Evolutionary conservation across 257 asterid species (phyloP), one percentile per base, ranked within the genome.

Genomic region (Echites panduratus): DNA sequence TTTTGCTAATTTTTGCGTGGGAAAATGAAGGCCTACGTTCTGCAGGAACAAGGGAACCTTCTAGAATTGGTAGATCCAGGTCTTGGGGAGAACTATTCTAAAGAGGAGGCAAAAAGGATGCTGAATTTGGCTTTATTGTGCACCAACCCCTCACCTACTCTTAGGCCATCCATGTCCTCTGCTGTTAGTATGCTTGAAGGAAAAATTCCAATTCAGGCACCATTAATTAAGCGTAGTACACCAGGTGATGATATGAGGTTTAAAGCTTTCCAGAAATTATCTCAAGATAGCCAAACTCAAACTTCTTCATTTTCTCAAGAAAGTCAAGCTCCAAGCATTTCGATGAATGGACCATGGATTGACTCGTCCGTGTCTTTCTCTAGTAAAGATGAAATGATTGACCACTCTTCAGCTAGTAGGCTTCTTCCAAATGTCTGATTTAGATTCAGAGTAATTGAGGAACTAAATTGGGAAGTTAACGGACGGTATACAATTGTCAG

Each of bases 171-270:
- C 72, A 89, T 94, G 98, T 84, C 97, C 17, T 82, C 93, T 0
- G 99, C 78, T 13, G 96, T 93, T 82, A 82, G 84, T 63, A 93
- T 91, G 98, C 96, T 93, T 26, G 87, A 91, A 24, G 98, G 97
- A 7, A 84, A 91, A 71, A 75, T 87, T 19, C 86, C 89, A 0
- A 89, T 93, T 66, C 96, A 91, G 80, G 97, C 91, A 1, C 97
- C 96, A 26, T n/a, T 81, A 7, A 77, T 91, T 73, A 85, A 85
- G 78, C 96, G 84, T 1, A 76, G 80, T n/a, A 57, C 82, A 1
- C 19, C 24, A 47, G 70, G 74, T 0, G 90, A 85, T 4, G 91
- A 86, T 0, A 52, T 68, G 65, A 79, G 97, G 22, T 89, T 94
- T 71, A 94, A 75, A 83, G 90, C 97, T 1, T 88, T 89, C 0